Conservation (phyloP, 129 eudicot genomes). For the Helichrysum umbraculigerum region DNA sequence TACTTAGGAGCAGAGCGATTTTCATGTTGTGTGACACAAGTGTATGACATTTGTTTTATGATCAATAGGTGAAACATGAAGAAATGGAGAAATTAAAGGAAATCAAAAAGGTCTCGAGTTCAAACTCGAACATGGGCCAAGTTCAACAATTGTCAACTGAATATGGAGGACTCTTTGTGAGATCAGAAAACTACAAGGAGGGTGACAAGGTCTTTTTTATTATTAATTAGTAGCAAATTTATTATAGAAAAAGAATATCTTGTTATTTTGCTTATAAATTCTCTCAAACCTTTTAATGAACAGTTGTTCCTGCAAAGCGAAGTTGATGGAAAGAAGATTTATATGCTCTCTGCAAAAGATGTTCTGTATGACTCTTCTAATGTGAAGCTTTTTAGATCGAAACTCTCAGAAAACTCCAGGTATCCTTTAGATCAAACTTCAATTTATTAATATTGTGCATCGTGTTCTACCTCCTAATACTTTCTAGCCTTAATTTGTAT, state of each 20-base stretch:
- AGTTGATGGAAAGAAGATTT: not conserved
- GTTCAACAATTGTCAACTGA: not conserved
- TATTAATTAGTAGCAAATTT: not conserved
- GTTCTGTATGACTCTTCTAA: not conserved
- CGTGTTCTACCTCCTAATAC: too few relatives aligned
- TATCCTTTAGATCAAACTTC: not conserved
- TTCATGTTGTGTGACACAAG: too few relatives aligned
- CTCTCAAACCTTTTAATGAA: not conserved
- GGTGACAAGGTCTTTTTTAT: not conserved
- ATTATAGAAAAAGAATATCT: too few relatives aligned
- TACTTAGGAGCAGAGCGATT: too few relatives aligned
- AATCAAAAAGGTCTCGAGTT: not conserved
- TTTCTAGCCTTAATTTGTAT: too few relatives aligned
- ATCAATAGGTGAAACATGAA: not conserved
- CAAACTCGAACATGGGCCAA: not conserved
- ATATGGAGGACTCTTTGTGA: too few relatives aligned
- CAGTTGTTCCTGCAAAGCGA: not conserved
- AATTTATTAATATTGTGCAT: too few relatives aligned
- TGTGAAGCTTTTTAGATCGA: not conserved
- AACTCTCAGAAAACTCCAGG: constrained; percentile 1
- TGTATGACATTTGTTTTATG: too few relatives aligned
- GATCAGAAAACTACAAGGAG: not conserved
- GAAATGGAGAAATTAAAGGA: not conserved
- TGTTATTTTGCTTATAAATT: not conserved
- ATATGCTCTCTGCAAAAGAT: not conserved